Conservation (phyloP, 306 rosid genomes). For the Betula pendula region DNA sequence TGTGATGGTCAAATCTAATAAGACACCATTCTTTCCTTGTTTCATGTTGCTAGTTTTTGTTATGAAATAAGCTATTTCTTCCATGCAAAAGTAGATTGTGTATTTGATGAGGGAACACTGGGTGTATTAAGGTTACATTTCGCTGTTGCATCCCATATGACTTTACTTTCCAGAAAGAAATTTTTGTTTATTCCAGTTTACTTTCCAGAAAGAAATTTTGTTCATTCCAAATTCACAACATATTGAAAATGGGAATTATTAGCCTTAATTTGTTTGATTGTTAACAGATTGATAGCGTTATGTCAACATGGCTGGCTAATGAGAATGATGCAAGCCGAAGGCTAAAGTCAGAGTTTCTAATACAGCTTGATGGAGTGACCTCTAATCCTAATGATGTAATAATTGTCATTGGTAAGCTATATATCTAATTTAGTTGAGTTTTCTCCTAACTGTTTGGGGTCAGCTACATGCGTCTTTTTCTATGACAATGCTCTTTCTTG, state of each 20-base stretch:
- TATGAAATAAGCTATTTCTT: background rate
- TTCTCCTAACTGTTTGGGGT: constrained; percentile 9
- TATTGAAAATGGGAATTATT: background rate
- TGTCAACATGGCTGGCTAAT: constrained; percentile 81
- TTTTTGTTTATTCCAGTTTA: no score
- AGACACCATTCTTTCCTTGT: background rate
- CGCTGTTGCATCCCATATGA: background rate
- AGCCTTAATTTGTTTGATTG: constrained; percentile 12
- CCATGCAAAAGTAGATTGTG: background rate
- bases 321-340: constrained; percentile 97
- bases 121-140: background rate
- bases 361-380: constrained; percentile 96
- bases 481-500: constrained; percentile 4
- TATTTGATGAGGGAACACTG: constrained; percentile 1
- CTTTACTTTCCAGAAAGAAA: background rate
- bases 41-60: constrained; percentile 8
- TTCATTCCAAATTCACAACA: background rate
- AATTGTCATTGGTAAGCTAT: constrained; percentile 82
- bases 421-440: background rate
- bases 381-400: constrained; percentile 85
- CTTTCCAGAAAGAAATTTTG: background rate
- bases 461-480: constrained; percentile 4
- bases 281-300: constrained; percentile 86
- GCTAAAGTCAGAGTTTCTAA: constrained; percentile 91
- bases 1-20: background rate